A percentile compares a stretch with the other conserved stretches of the same genome.
Conservation (phyloP, 371 early-diverging fungal species). For the Apophysomyces trapeziformis region DNA sequence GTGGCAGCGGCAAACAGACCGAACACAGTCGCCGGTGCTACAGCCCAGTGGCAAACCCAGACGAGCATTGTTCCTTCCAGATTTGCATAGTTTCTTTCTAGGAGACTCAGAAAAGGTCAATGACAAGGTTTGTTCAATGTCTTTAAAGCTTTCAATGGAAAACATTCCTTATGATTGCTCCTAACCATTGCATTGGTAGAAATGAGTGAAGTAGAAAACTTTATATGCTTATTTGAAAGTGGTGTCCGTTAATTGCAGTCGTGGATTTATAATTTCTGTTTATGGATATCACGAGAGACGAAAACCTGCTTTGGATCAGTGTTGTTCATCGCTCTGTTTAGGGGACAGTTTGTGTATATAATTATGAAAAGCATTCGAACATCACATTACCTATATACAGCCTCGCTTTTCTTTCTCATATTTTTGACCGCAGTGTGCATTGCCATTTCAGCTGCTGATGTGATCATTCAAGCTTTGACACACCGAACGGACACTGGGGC, state of each 20-base stretch:
- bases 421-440: constrained; percentile 53
- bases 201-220: too few species aligned
- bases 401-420: constrained; percentile 42
- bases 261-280: not conserved
- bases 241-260: not conserved
- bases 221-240: too few species aligned
- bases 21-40: too few species aligned
- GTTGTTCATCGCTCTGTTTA: not conserved
- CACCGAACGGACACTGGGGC: constrained; percentile 39
- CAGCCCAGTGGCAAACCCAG: too few species aligned
- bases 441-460: constrained; percentile 65
- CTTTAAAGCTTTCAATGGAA: too few species aligned
- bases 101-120: too few species aligned
- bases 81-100: too few species aligned
- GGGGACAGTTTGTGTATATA: not conserved
- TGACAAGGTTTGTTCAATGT: too few species aligned
- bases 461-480: constrained; percentile 61
- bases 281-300: not conserved
- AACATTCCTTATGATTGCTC: too few species aligned
- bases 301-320: not conserved
- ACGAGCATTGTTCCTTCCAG: too few species aligned
- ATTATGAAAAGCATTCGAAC: constrained; percentile 22
- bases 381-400: constrained; percentile 38
- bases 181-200: too few species aligned
- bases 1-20: too few species aligned